Evolutionary conservation across 805 yeast genomes (phyloP).

Genomic region (Alloascoidea africana): DNA sequence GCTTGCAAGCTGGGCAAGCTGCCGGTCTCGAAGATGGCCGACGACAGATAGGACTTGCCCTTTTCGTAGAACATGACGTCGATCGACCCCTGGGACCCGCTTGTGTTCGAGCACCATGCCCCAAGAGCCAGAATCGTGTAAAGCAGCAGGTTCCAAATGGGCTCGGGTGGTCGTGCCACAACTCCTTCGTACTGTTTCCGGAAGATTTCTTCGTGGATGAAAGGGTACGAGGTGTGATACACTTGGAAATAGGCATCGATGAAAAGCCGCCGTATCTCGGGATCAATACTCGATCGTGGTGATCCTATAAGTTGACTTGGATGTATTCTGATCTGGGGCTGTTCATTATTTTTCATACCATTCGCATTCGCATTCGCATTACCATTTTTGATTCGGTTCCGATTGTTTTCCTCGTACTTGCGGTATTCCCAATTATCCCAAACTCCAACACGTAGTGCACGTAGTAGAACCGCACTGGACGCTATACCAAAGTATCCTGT

Average conservation of each 20-base stretch:
- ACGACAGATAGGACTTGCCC: conserved; percentile 29
- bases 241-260: conserved; percentile 37
- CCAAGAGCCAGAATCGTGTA: conserved; percentile 53
- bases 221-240: conserved; percentile 49
- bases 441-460: conserved; percentile 25
- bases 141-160: conserved; percentile 36
- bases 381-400: background rate
- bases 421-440: too few relatives aligned
- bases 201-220: conserved; percentile 39
- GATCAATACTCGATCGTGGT: too few relatives aligned
- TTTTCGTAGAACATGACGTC: conserved; percentile 42
- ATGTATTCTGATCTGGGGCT: background rate
- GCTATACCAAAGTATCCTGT: conserved; percentile 55
- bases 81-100: conserved; percentile 8
- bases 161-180: conserved; percentile 24
- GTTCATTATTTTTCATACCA: conserved; percentile 7
- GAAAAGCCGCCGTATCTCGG: conserved; percentile 15
- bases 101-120: conserved; percentile 33
- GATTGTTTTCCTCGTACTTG: too few relatives aligned
- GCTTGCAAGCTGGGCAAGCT: conserved; percentile 38
- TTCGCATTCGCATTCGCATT: conserved; percentile 5
- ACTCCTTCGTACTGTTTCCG: conserved; percentile 28
- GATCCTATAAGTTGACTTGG: too few relatives aligned
- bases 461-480: conserved; percentile 39
- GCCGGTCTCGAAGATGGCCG: conserved; percentile 42